A percentile compares a stretch with the other conserved stretches of the same genome.
Conservation (phyloP, 2,329 filamentous ascomycete species). For the Aureobasidium musti region DNA sequence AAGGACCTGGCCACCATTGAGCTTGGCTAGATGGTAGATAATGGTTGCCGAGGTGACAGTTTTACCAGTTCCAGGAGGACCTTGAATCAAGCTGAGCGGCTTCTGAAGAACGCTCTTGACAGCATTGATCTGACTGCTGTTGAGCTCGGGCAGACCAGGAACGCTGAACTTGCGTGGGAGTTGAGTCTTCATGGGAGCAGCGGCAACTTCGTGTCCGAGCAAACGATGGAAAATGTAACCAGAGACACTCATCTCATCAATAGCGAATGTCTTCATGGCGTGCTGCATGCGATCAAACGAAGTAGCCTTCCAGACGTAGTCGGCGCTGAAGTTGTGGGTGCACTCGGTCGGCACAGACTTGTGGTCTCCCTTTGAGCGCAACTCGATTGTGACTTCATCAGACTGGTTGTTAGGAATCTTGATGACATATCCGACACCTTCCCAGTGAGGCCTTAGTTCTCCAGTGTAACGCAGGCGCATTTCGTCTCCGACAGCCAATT, state of each 20-base stretch:
- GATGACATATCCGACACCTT: constrained; percentile 97
- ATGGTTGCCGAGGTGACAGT: constrained; percentile 98
- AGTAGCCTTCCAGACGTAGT: constrained; percentile 99
- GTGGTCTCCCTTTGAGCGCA: constrained; percentile 92
- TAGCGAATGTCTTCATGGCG: constrained; percentile 98
- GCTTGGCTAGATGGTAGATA: constrained; percentile 95
- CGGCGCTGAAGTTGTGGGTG: constrained; percentile 95
- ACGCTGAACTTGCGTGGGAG: constrained; percentile 97
- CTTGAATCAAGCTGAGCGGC: constrained; percentile 92
- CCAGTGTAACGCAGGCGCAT: constrained; percentile 98
- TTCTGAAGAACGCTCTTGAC: constrained; percentile 95
- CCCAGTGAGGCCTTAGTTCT: constrained; percentile 88
- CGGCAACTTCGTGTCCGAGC: constrained; percentile 89
- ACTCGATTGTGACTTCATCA: constrained; percentile 92
- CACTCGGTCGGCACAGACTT: constrained; percentile 95
- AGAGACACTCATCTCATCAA: constrained; percentile 97
- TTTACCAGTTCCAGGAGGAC: constrained; percentile 95
- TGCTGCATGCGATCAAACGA: constrained; percentile 99
- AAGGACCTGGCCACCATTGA: constrained; percentile 90
- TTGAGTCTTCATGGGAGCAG: constrained; percentile 92
- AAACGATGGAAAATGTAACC: constrained; percentile 98
- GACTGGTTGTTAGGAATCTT: constrained; percentile 99
- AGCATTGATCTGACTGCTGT: constrained; percentile 91
- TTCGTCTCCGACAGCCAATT: constrained; percentile 95
- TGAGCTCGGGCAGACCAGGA: constrained; percentile 89